Base-by-base conservation (phyloP, 1,284 basidiomycete genomes). In the Trichosporon sp. region DNA sequence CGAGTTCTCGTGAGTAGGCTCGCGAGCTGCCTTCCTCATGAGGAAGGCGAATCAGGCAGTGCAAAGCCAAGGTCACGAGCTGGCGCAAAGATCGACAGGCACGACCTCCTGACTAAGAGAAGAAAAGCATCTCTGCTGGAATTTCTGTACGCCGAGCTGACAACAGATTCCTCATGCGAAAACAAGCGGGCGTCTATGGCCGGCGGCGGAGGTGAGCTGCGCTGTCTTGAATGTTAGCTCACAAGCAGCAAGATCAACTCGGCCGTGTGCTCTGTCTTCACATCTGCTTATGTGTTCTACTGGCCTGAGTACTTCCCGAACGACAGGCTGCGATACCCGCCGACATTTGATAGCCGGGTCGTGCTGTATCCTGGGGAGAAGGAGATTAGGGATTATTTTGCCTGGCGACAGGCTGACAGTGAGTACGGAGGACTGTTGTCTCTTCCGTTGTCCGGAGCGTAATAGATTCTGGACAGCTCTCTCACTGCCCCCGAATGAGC, bases 331-430 rank as follows among this genome's bases (percentile, higher is more conserved):
- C 81, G 84, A 59, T 91, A 92, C 69, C 88, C 93, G 0, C 95
- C 95, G 0, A 90, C 89, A 0, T 99, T 99, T 74, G 95, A 98
- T 77, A 93, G 92, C 0, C 85, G 94, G 40, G 86, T 96, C 59
- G 86, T 97, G 0, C 77, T 92, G 25, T 98, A 98, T 78, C 93
- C 95, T 0, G 82, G 82, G 0, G 82, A 83, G 34, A 83, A 83
- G 63, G 87, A 91, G 67, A 84, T 96, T 3, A 85, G 88, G 7
- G 95, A 99, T 76, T 99, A 99, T 76, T 96, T 98, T 78, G 81
- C 90, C 0, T 99, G 95, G 95, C 82, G 95, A 69, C 95, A 97
- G 76, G 91, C 89, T 0, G 95, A 98, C 78, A 95, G 93, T 95
- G 75, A 73, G 91, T 84, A 9, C 37, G n/a, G n/a, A n/a, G n/a